Conservation (phyloP, 352 stramenopile genomes). For the Pythium phragmitis region DNA sequence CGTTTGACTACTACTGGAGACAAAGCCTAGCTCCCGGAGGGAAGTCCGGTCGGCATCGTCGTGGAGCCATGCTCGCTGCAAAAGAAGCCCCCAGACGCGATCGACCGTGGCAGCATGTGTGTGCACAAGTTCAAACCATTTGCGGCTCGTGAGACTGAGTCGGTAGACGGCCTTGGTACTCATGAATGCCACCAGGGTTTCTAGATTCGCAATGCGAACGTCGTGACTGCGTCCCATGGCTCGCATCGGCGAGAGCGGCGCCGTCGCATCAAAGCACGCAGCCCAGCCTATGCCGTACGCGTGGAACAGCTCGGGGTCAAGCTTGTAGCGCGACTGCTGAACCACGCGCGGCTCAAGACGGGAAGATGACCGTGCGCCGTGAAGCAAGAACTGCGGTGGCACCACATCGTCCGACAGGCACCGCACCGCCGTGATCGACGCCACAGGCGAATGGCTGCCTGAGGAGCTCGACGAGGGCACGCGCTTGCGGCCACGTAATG, state of each 20-base stretch:
- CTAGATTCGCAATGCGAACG: slow-evolving; percentile 33
- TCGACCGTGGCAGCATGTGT: slow-evolving; percentile 34
- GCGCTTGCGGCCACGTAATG: slow-evolving; percentile 10
- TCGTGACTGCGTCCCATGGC: background rate
- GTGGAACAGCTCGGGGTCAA: slow-evolving; percentile 25
- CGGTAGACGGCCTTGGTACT: slow-evolving; percentile 39
- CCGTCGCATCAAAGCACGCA: slow-evolving; percentile 22
- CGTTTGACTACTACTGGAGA: slow-evolving; percentile 30
- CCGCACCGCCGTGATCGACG: slow-evolving; percentile 20
- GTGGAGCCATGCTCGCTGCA: slow-evolving; percentile 43
- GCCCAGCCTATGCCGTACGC: slow-evolving; percentile 9
- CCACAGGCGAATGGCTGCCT: slow-evolving; percentile 2
- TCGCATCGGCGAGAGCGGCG: background rate
- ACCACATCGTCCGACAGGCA: slow-evolving; percentile 19
- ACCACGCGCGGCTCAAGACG: slow-evolving; percentile 4
- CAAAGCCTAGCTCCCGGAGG: slow-evolving; percentile 39
- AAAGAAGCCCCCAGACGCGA: slow-evolving; percentile 45
- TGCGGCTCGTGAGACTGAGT: slow-evolving; percentile 43
- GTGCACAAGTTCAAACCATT: slow-evolving; percentile 53
- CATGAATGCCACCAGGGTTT: slow-evolving; percentile 47
- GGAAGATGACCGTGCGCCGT: background rate
- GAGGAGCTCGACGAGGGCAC: background rate
- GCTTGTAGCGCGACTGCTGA: slow-evolving; percentile 24
- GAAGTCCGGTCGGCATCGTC: slow-evolving; percentile 34
- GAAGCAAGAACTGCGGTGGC: slow-evolving; percentile 2